A percentile compares a stretch with the other conserved stretches of the same genome.
Evolutionary conservation across 768 basidiomycete species (phyloP).

Genomic region (Kwoniella mangroviensis): DNA sequence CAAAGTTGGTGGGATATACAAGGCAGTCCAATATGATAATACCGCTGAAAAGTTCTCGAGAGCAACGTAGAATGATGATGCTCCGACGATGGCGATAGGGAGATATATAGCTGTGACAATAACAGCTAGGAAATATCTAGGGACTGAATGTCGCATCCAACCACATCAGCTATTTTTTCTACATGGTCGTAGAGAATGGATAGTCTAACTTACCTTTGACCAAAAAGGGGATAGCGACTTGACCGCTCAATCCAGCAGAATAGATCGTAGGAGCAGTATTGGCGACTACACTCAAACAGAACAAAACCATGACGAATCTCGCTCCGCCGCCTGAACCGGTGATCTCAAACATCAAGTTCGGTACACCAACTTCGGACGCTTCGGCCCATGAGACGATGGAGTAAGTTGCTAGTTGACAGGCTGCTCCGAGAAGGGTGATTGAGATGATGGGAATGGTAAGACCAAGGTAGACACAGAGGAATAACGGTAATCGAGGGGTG

Average conservation of each 20-base stretch:
- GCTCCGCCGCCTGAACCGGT: slow-evolving; percentile 48
- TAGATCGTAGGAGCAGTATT: slow-evolving; percentile 86
- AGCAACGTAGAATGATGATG: slow-evolving; percentile 51
- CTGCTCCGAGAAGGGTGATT: slow-evolving; percentile 54
- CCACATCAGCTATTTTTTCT: background rate
- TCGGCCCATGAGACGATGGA: slow-evolving; percentile 45
- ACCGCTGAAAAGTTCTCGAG: slow-evolving; percentile 46
- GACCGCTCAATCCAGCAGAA: slow-evolving; percentile 50
- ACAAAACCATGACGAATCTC: slow-evolving; percentile 60
- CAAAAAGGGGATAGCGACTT: slow-evolving; percentile 50
- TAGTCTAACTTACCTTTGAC: slow-evolving; percentile 34
- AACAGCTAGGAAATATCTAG: slow-evolving; percentile 52
- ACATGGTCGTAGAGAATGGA: background rate
- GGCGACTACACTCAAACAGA: slow-evolving; percentile 75
- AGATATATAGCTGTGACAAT: slow-evolving; percentile 51
- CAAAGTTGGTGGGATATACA: slow-evolving; percentile 49
- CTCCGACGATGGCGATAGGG: slow-evolving; percentile 51
- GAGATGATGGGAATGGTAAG: slow-evolving; percentile 50
- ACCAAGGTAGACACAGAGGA: slow-evolving; percentile 51
- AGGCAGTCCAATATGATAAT: slow-evolving; percentile 52
- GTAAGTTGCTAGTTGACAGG: slow-evolving; percentile 47
- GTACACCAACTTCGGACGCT: slow-evolving; percentile 43
- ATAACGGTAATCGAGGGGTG: slow-evolving; percentile 40
- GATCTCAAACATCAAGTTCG: slow-evolving; percentile 51
- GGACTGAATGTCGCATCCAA: slow-evolving; percentile 27